phyloP scores from a whole-genome alignment of 1,284 basidiomycete genomes.

The Clitocybe nebularis region DNA sequence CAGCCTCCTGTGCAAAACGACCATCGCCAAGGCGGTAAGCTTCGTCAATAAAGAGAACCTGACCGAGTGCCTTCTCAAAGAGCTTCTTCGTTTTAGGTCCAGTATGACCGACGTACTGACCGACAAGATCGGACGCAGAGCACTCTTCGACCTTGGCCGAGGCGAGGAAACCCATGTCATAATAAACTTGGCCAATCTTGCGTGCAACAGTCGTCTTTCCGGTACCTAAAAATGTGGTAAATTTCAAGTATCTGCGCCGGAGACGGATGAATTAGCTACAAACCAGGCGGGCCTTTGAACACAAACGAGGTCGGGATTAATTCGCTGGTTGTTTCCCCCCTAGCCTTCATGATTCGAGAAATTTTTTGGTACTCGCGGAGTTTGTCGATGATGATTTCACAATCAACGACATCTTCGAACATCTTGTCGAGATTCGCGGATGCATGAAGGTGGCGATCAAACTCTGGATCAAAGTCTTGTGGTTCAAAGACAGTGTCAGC shows the following conservation, averaged over 20 bases:
- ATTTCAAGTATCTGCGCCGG: conserved; percentile 48
- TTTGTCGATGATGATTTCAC: conserved; percentile 46
- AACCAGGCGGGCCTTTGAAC: conserved; percentile 70
- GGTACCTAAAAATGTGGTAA: conserved; percentile 53
- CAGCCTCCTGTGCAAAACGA: conserved; percentile 59
- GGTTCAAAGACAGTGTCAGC: conserved; percentile 48
- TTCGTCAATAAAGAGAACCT: conserved; percentile 65
- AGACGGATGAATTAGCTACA: conserved; percentile 37
- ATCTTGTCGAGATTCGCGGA: conserved; percentile 47
- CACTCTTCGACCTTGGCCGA: conserved; percentile 55
- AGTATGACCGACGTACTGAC: conserved; percentile 64
- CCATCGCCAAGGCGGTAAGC: conserved; percentile 58
- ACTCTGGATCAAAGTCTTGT: conserved; percentile 60
- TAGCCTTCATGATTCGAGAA: conserved; percentile 37
- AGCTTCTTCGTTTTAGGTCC: conserved; percentile 57
- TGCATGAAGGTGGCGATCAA: conserved; percentile 44
- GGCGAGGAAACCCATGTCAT: conserved; percentile 60
- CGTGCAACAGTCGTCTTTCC: conserved; percentile 48
- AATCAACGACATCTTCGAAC: conserved; percentile 60
- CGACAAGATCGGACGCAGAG: conserved; percentile 63
- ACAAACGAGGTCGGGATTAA: conserved; percentile 63
- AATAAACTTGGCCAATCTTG: conserved; percentile 58
- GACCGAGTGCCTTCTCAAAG: conserved; percentile 58
- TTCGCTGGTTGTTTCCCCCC: conserved; percentile 39
- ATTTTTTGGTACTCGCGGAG: conserved; percentile 50